Conservation (phyloP, 2,329 filamentous ascomycete species). For the Microsporum ferrugineum region DNA sequence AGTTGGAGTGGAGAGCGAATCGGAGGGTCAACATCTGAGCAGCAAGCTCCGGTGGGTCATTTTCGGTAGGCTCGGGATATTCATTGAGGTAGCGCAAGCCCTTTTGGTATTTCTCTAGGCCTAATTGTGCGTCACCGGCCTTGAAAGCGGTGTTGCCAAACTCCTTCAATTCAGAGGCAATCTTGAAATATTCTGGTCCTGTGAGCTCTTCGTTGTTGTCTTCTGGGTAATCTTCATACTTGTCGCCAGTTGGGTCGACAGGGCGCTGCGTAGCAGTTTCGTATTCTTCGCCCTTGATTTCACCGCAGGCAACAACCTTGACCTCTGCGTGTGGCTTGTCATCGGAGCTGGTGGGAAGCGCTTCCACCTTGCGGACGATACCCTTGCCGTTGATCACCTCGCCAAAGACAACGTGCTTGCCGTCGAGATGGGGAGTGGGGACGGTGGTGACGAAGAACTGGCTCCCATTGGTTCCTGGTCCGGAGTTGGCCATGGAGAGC, state of each 20-base stretch:
- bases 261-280: constrained; percentile 54
- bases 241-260: constrained; percentile 73
- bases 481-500: constrained; percentile 95
- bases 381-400: constrained; percentile 90
- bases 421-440: constrained; percentile 84
- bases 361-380: constrained; percentile 80
- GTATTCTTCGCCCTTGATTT: constrained; percentile 63
- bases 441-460: constrained; percentile 98
- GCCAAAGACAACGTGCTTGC: constrained; percentile 95
- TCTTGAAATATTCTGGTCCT: constrained; percentile 59
- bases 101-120: constrained; percentile 89
- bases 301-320: constrained; percentile 71
- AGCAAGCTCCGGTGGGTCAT: constrained; percentile 58
- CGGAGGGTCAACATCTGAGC: constrained; percentile 60
- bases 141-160: constrained; percentile 93
- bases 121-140: constrained; percentile 55
- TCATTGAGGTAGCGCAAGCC: constrained; percentile 80
- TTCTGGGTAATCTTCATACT: constrained; percentile 91
- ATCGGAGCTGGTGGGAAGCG: constrained; percentile 57
- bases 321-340: constrained; percentile 71
- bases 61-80: constrained; percentile 58
- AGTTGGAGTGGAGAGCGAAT: constrained; percentile 80
- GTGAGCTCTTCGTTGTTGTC: constrained; percentile 58
- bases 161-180: constrained; percentile 76
- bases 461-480: constrained; percentile 86